Base-by-base conservation (phyloP, 305 asterid genomes). In the Lippia alba region DNA sequence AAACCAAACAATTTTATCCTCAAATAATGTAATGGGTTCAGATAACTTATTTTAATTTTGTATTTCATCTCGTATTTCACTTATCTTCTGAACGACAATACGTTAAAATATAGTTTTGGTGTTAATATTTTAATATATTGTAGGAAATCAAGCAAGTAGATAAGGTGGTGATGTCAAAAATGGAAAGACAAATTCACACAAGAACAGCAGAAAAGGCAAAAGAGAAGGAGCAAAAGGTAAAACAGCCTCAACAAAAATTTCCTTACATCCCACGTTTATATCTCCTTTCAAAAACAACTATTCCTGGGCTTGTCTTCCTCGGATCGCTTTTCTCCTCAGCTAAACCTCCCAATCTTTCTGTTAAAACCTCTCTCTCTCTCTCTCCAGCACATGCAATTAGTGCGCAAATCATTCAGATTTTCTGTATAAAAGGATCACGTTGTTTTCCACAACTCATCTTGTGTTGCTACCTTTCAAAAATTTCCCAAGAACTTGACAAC, bases 191-290 rank as follows among this genome's bases (percentile, higher is more conserved):
- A 57, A 64, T 30, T 61, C 67, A 75, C 75, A 57, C 49, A 16
- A 4, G 6, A 12, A 51, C 36, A 16, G 59, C 24, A 16, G 53
- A 69, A 68, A 80, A 64, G 44, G 57, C 12, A 32, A 72, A 70
- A 74, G 69, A 61, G 53, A 63, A 18, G 41, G 69, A 63, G 70
- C 16, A 39, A 71, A 76, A 62, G 73, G 77, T 74, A 56, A 70
- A 74, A 67, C 71, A 49, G 76, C 83, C 77, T 24, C 59, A 77
- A 74, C 66, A 17, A 11, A 56, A 76, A 70, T 69, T 71, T 70
- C 77, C 82, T 82, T 82, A 70, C 80, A 67, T 65, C 76, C 83
- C 93, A 85, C 88, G 93, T 80, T 85, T 82, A 80, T 82, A 66
- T 72, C 80, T 74, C 82, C 67, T 72, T 51, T 6, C 61, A 19